Base-by-base conservation (phyloP, 345 rosid genomes). In the Sonneratia alba region DNA sequence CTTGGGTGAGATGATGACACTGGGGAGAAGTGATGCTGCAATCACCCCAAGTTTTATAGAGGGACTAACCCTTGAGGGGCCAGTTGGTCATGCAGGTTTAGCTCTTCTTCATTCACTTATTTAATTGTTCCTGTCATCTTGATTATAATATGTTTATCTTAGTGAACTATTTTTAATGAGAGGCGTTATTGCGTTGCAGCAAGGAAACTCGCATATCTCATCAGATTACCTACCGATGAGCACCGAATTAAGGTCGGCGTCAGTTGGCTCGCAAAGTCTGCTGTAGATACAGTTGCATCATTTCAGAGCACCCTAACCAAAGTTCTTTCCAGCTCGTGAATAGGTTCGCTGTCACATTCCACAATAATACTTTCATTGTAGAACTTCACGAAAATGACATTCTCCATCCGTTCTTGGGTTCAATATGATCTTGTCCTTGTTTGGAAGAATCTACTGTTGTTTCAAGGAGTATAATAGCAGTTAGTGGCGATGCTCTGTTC, bases 1-100 rank as follows among this genome's bases (percentile, higher is more conserved):
- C 73, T 77, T 94, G 36, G 97, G 98, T 47, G 98, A 94, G 83
- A 94, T 94, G 98, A 91, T 94, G 96, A 90, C 84, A 36, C 84
- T 94, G 37, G 98, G 97, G 56, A 85, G 89, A 87, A 85, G 79
- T 43, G 93, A 94, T 62, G 98, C 88, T 51, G 95, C 98, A 32
- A 73, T 94, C 70, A 79, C 98, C 10, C 97, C 97, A 47, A 91
- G 91, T 81, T 91, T 94, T 80, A 77, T 88, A 18, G 98, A 94
- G 66, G 96, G 98, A 62, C 79, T 91, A 73, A 94, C 97, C 6
- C 81, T 94, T 42, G 98, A 91, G 62, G 98, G 97, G 12, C 89
- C 95, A 7, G 59, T 90, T 77, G 98, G 98, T 70, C 97, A 91
- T 71, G 75, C 95, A 22, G 92, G 96, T 89, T 79, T 79, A 37